These are phyloP conservation scores for Royoungia palumana DNA, from an alignment of 768 basidiomycete species.

Conservation along the genomic window DNA sequence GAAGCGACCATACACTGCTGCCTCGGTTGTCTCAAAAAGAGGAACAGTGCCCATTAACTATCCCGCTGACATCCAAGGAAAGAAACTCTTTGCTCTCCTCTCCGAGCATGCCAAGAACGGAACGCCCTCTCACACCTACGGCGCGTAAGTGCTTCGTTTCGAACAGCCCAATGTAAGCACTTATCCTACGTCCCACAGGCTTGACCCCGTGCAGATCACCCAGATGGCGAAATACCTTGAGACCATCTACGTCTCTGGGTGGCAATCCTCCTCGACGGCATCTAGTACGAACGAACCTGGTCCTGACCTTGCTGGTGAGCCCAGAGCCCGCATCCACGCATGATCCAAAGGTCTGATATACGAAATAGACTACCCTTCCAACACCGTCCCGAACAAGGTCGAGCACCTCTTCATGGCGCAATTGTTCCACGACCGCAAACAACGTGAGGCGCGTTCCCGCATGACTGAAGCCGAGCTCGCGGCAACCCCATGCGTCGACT, in stretches of 20 bases:
- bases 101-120: constrained; percentile 71
- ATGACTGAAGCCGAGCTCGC: constrained; percentile 71
- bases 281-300: constrained; percentile 94
- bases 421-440: constrained; percentile 98
- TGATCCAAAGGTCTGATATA: constrained; percentile 4
- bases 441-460: constrained; percentile 72
- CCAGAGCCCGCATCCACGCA: too few relatives aligned
- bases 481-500: constrained; percentile 73
- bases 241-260: constrained; percentile 97
- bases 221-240: constrained; percentile 99
- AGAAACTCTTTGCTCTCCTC: constrained; percentile 81
- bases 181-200: constrained; percentile 44
- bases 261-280: constrained; percentile 93
- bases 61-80: constrained; percentile 78
- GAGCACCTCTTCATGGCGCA: constrained; percentile 98
- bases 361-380: constrained; percentile 85
- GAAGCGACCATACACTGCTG: constrained; percentile 90
- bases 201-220: constrained; percentile 96
- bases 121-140: constrained; percentile 93
- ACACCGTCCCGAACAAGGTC: constrained; percentile 98
- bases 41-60: constrained; percentile 85
- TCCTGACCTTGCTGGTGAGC: constrained; percentile 91
- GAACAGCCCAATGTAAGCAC: not conserved
- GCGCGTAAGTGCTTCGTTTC: constrained; percentile 75
- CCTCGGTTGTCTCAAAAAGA: constrained; percentile 90